Base-by-base conservation (phyloP, 2,329 filamentous ascomycete genomes). In the Tympanopsis confertula region DNA sequence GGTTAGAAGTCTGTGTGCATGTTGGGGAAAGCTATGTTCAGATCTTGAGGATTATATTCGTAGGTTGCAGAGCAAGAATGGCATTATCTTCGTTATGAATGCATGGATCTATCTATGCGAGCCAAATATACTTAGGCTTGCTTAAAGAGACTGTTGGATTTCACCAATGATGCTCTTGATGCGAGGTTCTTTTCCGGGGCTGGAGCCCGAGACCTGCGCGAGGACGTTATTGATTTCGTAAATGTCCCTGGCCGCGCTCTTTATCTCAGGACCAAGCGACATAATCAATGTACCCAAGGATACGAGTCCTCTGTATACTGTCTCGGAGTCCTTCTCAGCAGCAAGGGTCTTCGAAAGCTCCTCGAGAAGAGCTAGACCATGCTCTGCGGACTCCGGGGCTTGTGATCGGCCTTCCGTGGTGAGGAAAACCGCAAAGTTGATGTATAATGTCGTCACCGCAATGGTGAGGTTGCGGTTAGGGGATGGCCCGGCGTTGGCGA, bases 361-460 rank as follows among this genome's bases (percentile, higher is more conserved):
- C 20, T 75, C 67, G 2, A 86, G 53, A 4, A 86, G 60, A 7
- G 66, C 63, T 47, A 75, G 50, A 28, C 61, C 62, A 44, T 58
- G 54, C 57, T 68, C 54, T 36, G 65, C 52, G 57, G 44, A 13
- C 52, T 55, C 29, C 66, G 63, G 26, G 61, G 55, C 5, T 70
- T 67, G 30, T 59, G 62, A 45, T 45, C 59, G 36, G 28, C 44
- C 49, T n/a, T 54, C 45, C 17, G 49, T 50, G 5, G 69, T 72
- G 4, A 85, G 70, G 10, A 88, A 69, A 1, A 94, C 86, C 0
- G 86, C 70, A 45, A 84, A 82, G 59, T 98, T 96, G 53, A 96
- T 80, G 42, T 82, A 79, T 0, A 86, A 68, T 0, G 91, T 94
- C 1, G 85, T 78, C 14, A 86, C 66, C 0, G 91, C 89, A 39